Evolutionary conservation across 2,329 filamentous ascomycete genomes (phyloP).

Genomic region (Thielaviopsis ethacetica): DNA sequence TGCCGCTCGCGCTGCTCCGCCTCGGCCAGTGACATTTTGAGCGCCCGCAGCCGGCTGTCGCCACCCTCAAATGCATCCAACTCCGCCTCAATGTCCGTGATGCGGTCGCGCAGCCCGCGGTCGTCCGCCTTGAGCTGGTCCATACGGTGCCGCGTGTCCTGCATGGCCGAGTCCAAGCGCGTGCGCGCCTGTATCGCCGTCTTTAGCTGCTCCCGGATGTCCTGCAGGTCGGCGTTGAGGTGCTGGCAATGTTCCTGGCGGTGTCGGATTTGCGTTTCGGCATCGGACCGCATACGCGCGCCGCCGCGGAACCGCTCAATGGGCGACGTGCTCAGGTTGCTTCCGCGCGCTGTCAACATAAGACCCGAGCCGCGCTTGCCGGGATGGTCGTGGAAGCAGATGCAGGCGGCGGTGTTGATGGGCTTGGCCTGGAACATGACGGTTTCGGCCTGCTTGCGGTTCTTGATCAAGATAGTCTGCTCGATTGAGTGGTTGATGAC

Average conservation of each 20-base stretch:
- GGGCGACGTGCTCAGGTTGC: constrained; percentile 39
- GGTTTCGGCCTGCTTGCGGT: constrained; percentile 47
- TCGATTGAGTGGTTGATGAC: constrained; percentile 75
- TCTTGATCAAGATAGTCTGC: constrained; percentile 61
- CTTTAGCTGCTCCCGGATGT: constrained; percentile 32
- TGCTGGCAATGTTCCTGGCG: constrained; percentile 34
- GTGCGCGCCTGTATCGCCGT: constrained; percentile 31
- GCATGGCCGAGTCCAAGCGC: constrained; percentile 28
- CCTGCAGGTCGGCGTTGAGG: constrained; percentile 36
- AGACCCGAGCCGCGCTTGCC: constrained; percentile 29
- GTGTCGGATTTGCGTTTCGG: constrained; percentile 45
- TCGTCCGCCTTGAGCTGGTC: constrained; percentile 16
- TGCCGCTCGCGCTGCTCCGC: constrained; percentile 27
- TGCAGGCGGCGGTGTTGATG: constrained; percentile 56
- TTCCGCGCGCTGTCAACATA: constrained; percentile 52
- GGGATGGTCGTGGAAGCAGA: constrained; percentile 45
- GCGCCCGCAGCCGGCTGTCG: constrained; percentile 45
- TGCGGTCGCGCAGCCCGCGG: constrained; percentile 18
- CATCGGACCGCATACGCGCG: constrained; percentile 67
- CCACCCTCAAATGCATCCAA: constrained; percentile 52
- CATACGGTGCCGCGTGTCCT: constrained; percentile 19
- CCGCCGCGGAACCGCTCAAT: constrained; percentile 30
- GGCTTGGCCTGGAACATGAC: constrained; percentile 51
- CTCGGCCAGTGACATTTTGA: constrained; percentile 42
- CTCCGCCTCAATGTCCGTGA: constrained; percentile 36